Conservation (phyloP, 345 rosid species). For the Mercurialis annua region DNA sequence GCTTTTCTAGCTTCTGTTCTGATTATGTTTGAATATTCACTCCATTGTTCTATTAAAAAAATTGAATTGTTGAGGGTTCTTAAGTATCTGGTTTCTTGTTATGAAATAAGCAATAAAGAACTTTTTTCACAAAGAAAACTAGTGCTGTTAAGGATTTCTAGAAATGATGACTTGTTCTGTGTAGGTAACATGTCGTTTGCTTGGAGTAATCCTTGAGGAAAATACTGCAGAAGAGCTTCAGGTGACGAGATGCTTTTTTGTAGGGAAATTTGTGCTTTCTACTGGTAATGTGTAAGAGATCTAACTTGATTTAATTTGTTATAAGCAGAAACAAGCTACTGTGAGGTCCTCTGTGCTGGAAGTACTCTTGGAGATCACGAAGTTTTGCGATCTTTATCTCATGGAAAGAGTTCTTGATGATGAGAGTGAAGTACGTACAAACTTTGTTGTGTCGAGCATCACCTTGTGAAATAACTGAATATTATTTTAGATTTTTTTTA, state of each 20-base stretch:
- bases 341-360: conserved; percentile 87
- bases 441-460: conserved; percentile 4
- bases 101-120: neutral
- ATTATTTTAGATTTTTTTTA: neutral
- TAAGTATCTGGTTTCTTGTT: neutral
- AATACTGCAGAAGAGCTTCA: conserved; percentile 83
- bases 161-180: conserved; percentile 15
- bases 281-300: conserved; percentile 4
- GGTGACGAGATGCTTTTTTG: conserved; percentile 33
- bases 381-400: conserved; percentile 88
- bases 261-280: conserved; percentile 11
- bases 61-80: neutral
- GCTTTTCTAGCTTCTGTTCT: neutral
- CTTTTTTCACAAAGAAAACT: conserved; percentile 6
- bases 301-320: conserved; percentile 18
- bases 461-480: neutral
- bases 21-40: neutral
- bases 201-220: conserved; percentile 91
- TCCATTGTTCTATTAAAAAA: neutral
- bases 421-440: conserved; percentile 71
- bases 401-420: conserved; percentile 99
- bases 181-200: conserved; percentile 89
- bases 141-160: neutral
- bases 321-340: conserved; percentile 74
- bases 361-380: conserved; percentile 88